Conservation (phyloP, 306 rosid species). For the Morella rubra region DNA sequence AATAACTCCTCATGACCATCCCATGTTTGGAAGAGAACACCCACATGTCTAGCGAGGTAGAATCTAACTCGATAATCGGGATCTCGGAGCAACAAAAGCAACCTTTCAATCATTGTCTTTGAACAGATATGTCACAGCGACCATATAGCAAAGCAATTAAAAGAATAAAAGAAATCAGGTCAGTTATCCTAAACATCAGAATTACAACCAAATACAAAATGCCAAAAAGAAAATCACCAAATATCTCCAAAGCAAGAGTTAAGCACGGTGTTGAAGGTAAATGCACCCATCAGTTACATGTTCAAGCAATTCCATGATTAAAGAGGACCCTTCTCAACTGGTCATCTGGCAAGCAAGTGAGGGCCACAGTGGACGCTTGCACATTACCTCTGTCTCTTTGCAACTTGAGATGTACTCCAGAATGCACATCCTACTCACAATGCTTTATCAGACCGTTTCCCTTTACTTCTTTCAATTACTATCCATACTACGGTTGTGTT, state of each 20-base stretch:
- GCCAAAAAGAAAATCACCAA: background rate
- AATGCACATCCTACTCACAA: background rate
- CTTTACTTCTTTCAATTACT: no score
- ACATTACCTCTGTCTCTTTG: background rate
- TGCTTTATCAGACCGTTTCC: background rate
- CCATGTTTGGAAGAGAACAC: constrained; percentile 94
- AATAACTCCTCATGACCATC: constrained; percentile 91
- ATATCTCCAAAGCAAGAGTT: background rate
- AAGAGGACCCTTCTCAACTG: background rate
- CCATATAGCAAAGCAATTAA: constrained; percentile 18
- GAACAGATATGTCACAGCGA: constrained; percentile 26
- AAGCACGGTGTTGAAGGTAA: background rate
- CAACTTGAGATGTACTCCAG: background rate
- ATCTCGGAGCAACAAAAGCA: constrained; percentile 74
- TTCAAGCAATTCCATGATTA: background rate
- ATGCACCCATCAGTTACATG: background rate
- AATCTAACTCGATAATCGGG: constrained; percentile 84
- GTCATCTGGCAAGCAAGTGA: background rate
- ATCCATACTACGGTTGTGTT: no score
- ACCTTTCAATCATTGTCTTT: constrained; percentile 70
- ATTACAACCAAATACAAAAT: background rate
- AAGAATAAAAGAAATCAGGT: constrained; percentile 17
- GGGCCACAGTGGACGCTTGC: background rate
- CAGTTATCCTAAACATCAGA: background rate
- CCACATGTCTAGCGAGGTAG: constrained; percentile 62